Evolutionary conservation across 192 early-diverging fungal genomes (phyloP).

Genomic region (Entomortierella beljakovae): DNA sequence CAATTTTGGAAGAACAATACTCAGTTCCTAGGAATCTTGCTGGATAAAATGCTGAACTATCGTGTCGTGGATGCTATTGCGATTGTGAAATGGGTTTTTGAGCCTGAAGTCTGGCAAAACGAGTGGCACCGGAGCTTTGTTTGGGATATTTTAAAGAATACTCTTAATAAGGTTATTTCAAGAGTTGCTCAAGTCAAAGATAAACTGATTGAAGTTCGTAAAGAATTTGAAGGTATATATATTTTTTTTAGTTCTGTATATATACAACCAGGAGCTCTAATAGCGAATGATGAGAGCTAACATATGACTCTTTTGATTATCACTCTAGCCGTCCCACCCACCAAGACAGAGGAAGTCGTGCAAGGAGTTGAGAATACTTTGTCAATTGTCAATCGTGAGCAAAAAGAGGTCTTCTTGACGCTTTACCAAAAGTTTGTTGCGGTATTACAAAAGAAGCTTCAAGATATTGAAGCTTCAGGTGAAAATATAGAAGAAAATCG

Average conservation of each 20-base stretch:
- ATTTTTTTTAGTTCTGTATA: too few species aligned
- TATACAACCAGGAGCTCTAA: too few species aligned
- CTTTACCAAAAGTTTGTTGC: constrained; percentile 75
- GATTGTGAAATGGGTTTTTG: constrained; percentile 86
- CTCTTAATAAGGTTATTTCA: constrained; percentile 85
- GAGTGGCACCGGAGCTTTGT: constrained; percentile 59
- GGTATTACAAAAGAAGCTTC: constrained; percentile 58
- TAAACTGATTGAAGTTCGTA: constrained; percentile 60
- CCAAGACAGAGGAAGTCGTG: constrained; percentile 43
- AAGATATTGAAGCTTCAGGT: constrained; percentile 26
- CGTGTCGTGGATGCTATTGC: constrained; percentile 88
- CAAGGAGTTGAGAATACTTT: constrained; percentile 69
- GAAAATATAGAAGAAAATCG: constrained; percentile 25
- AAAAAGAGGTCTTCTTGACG: constrained; percentile 83
- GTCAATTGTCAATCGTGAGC: constrained; percentile 77
- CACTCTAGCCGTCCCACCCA: constrained; percentile 37
- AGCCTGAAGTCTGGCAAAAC: constrained; percentile 58
- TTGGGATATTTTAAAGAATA: constrained; percentile 91
- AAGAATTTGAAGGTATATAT: constrained; percentile 52
- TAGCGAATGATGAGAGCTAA: too few species aligned
- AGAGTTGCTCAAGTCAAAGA: constrained; percentile 78
- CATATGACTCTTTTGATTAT: not conserved
- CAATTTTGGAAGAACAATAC: constrained; percentile 91
- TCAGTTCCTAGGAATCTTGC: constrained; percentile 91
- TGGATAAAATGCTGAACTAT: constrained; percentile 97